A percentile compares a stretch with the other conserved stretches of the same genome.
Evolutionary conservation across 495 filamentous ascomycete genomes (phyloP).

Genomic region (Talaromyces ruber): DNA sequence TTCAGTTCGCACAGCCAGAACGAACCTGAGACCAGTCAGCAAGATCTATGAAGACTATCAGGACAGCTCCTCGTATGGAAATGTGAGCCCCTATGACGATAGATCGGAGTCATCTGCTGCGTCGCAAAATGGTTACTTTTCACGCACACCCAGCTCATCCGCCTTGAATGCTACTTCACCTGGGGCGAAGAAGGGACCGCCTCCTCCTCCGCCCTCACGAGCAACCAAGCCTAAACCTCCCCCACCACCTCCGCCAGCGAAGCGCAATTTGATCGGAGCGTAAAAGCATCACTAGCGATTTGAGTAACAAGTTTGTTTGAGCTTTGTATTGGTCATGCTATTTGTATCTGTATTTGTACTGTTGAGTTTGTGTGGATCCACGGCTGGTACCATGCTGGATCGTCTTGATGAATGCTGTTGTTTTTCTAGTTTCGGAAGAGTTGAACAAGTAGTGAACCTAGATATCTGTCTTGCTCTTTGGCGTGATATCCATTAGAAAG

Average conservation of each 20-base stretch:
- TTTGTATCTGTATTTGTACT: not conserved
- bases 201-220: slow-evolving; percentile 74
- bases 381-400: slow-evolving; percentile 2
- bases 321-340: not conserved
- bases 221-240: slow-evolving; percentile 65
- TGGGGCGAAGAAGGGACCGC: slow-evolving; percentile 59
- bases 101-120: slow-evolving; percentile 55
- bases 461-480: not conserved
- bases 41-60: slow-evolving; percentile 47
- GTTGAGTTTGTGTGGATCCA: not conserved
- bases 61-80: slow-evolving; percentile 46
- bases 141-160: slow-evolving; percentile 45
- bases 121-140: slow-evolving; percentile 50
- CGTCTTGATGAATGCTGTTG: not conserved
- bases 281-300: not conserved
- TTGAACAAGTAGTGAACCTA: no score
- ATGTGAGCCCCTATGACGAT: slow-evolving; percentile 47
- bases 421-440: not conserved
- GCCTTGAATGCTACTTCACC: slow-evolving; percentile 29
- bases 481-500: not conserved
- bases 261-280: slow-evolving; percentile 30
- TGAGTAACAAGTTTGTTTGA: not conserved
- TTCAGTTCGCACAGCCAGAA: slow-evolving; percentile 30
- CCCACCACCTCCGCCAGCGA: slow-evolving; percentile 48
- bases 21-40: slow-evolving; percentile 31